Base-by-base conservation (phyloP, 805 yeast species). In the Candida ascalaphidarum region DNA sequence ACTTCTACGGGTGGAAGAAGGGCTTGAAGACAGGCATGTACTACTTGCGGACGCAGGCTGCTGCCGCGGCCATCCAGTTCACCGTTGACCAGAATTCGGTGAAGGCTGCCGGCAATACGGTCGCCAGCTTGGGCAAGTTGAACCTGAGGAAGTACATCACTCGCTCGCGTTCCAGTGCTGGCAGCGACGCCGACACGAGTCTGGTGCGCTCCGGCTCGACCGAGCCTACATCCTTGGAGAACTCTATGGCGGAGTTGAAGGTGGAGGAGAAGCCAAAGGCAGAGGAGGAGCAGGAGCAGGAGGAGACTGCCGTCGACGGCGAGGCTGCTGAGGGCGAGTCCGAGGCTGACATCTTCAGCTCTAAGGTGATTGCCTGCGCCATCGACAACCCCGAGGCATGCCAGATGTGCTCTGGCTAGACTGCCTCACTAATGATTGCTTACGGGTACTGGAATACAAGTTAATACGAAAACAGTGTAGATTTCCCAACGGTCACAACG, bases 21-120 rank as follows among this genome's bases (percentile, higher is more conserved):
- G 98, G 98, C 36, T 72, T 92, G 53, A 92, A 92, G 71, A 92
- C 98, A 4, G 98, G 98, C 49, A 89, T 92, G 94, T 92, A 92
- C 68, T 92, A 92, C 61, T 67, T 92, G 56, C 79, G 97, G 61
- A 89, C 97, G 8, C 94, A 84, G 68, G 96, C 97, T 35, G 98
- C 98, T 13, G 74, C 95, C 23, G 82, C 95, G 28, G 96, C 98
- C 26, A 92, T 92, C 50, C 94, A 89, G 64, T 89, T 86, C 58
- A 50, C 59, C 3, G 66, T 68, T 26, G 72, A 68, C 43, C 61
- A 68, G 32, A 47, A 48, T 36, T 52, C 70, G 14, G 64, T 57
- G 32, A 53, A 31, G 21, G 45, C 39, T 31, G 68, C 68, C 22
- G 61, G 62, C 29, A 37, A 50, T 26, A 47, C 61, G n/a, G 40